Base-by-base conservation (phyloP, 768 basidiomycete species). In the Cyathus striatus region DNA sequence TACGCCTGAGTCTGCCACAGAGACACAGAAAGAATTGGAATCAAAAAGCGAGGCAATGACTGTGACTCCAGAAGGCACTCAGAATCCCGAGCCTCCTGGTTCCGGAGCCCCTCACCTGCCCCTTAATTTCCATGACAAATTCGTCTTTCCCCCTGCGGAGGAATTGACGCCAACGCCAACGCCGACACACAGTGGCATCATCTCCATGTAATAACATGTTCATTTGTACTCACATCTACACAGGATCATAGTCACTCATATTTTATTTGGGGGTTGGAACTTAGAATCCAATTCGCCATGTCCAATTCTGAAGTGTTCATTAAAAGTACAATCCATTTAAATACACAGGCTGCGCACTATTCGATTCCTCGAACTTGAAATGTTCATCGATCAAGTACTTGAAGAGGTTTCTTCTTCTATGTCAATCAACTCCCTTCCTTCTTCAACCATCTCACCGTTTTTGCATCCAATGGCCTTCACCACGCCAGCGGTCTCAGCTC, bases 381-480 rank as follows among this genome's bases (percentile, higher is more conserved):
- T n/a, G n/a, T n/a, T n/a, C n/a, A n/a, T n/a, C n/a, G n/a, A n/a
- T n/a, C n/a, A n/a, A n/a, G n/a, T n/a, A 16, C 26, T 41, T 22
- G 37, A 21, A 16, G 12, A 16, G n/a, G 52, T 45, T 9, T 66
- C 70, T 41, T 66, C 65, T 42, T 81, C 77, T 38, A 87, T 82
- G 50, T 81, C 76, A 6, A 92, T 80, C 41, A 93, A 59, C 54
- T 90, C 84, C 58, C 70, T 70, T 4, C 90, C 90, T 56, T 95
- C 91, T 50, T 89, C 86, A 0, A 95, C 91, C 81, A 93, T 90
- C 62, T 93, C 87, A 2, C 93, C 93, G 54, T 86, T 85, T 61
- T 68, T 75, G 56, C 89, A 93, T 12, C 78, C 78, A 12, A 95
- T 77, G 35, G 75, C 68, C 52, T 71, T 80, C 6, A 95, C 83